These are phyloP conservation scores for Tetrahymena malaccensis DNA, from an alignment of 73 alveolate genomes.

Conservation along the genomic window DNA sequence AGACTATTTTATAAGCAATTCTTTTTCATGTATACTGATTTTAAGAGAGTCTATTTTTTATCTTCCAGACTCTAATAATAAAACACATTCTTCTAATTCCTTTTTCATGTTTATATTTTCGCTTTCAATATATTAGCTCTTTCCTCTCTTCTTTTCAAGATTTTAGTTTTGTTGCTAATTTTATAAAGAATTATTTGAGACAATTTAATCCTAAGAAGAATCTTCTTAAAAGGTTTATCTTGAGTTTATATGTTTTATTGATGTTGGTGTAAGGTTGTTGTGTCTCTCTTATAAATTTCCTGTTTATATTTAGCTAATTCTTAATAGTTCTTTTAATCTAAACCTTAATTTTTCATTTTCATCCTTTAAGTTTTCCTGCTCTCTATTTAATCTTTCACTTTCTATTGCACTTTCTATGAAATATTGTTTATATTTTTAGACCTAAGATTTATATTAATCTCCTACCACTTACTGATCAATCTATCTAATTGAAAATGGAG, in stretches of 20 bases:
- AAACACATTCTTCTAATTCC: background rate
- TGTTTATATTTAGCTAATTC: background rate
- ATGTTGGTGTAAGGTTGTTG: background rate
- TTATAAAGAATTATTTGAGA: background rate
- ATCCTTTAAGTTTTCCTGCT: background rate
- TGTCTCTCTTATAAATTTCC: background rate
- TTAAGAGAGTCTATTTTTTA: background rate
- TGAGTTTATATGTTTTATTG: background rate
- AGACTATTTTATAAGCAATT: background rate
- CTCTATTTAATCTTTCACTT: background rate
- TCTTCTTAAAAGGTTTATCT: background rate
- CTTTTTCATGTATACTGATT: background rate
- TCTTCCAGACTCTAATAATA: background rate
- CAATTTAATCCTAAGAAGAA: background rate
- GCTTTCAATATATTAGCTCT: background rate
- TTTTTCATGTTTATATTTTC: background rate
- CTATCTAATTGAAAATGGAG: background rate
- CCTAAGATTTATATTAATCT: background rate
- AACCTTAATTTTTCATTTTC: background rate
- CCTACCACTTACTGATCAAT: background rate
- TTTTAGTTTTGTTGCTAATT: background rate
- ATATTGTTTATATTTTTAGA: background rate
- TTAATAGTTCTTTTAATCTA: background rate
- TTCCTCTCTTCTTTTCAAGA: background rate
- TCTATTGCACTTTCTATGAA: background rate